phyloP scores from a whole-genome alignment of 345 rosid genomes.

The thale cress (Arabidopsis thaliana) region TAIR10.1 NC_003075.7:11429001-11429500 shows the following conservation, averaged over 20 bases:
- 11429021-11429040: conserved; percentile 66
- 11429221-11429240: conserved; percentile 58
- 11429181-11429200: conserved; percentile 84
- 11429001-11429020: conserved; percentile 77
- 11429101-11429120: conserved; percentile 52
- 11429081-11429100: conserved; percentile 78
- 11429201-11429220: conserved; percentile 64
- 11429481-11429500: conserved; percentile 1
- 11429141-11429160: conserved; percentile 73
- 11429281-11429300: conserved; percentile 67
- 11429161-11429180: conserved; percentile 62
- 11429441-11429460: not conserved
- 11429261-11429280: conserved; percentile 91
- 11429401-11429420: not conserved
- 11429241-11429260: conserved; percentile 72
- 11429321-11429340: conserved; percentile 80
- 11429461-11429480: not conserved
- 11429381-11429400: conserved; percentile 30
- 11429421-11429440: conserved; percentile 15
- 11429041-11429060: conserved; percentile 71
- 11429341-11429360: conserved; percentile 86
- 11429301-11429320: conserved; percentile 65
- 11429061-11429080: conserved; percentile 61
- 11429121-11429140: conserved; percentile 62
- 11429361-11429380: conserved; percentile 97